Percentiles rank a stretch among this genome's conserved stretches.
These are phyloP conservation scores for Mucor lusitanicus DNA, from an alignment of 371 early-diverging fungal species.

Conservation along the genomic window DNA sequence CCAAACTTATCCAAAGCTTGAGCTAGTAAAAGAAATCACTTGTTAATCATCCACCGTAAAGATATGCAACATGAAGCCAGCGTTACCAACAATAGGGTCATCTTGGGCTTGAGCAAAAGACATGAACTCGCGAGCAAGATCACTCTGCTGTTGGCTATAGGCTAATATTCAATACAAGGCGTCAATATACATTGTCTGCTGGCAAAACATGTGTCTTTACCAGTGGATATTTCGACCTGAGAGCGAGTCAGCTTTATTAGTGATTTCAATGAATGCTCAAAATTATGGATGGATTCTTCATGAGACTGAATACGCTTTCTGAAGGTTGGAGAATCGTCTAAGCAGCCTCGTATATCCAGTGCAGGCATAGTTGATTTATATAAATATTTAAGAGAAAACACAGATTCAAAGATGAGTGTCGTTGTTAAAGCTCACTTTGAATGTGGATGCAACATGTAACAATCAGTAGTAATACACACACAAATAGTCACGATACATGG, in stretches of 20 bases:
- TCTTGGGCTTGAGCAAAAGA: conserved; percentile 58
- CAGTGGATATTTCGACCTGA: conserved; percentile 56
- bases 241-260: conserved; percentile 58
- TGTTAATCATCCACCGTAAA: neutral
- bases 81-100: conserved; percentile 63
- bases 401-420: neutral
- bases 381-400: neutral
- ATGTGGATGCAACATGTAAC: neutral
- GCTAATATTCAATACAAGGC: conserved; percentile 23
- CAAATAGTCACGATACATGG: neutral
- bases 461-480: neutral
- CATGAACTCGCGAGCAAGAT: conserved; percentile 54
- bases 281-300: conserved; percentile 60
- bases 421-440: neutral
- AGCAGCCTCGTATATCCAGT: conserved; percentile 60
- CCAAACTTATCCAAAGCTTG: conserved; percentile 59
- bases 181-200: neutral
- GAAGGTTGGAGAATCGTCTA: conserved; percentile 64
- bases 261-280: conserved; percentile 54
- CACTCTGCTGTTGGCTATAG: conserved; percentile 54
- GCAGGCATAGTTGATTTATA: conserved; percentile 36
- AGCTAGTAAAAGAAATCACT: conserved; percentile 24
- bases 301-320: conserved; percentile 56
- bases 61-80: neutral
- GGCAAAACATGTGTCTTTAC: conserved; percentile 24